Percentiles rank a stretch among this genome's conserved stretches.
phyloP scores from a whole-genome alignment of 129 eudicot genomes.

The Helianthus annuus region HanXRQr2.0-SUNRISE NC_035438.2:25452693-25453192 shows the following conservation, averaged over 20 bases:
- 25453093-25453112: background rate
- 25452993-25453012: constrained; percentile 95
- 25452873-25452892: background rate
- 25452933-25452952: constrained; percentile 60
- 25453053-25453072: constrained; percentile 81
- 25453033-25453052: constrained; percentile 80
- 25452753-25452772: constrained; percentile 51
- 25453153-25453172: constrained; percentile 45
- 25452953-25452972: constrained; percentile 97
- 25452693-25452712: background rate
- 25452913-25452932: constrained; percentile 16
- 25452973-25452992: constrained; percentile 89
- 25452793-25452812: constrained; percentile 65
- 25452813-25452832: constrained; percentile 98
- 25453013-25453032: constrained; percentile 95
- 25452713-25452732: background rate
- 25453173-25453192: constrained; percentile 96
- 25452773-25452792: constrained; percentile 72
- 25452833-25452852: constrained; percentile 27
- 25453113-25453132: background rate
- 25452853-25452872: background rate
- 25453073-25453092: background rate
- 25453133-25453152: constrained; percentile 28
- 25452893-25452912: constrained; percentile 17
- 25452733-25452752: constrained; percentile 2